Conservation (phyloP, 768 basidiomycete species). For the Gautieria morchelliformis region DNA sequence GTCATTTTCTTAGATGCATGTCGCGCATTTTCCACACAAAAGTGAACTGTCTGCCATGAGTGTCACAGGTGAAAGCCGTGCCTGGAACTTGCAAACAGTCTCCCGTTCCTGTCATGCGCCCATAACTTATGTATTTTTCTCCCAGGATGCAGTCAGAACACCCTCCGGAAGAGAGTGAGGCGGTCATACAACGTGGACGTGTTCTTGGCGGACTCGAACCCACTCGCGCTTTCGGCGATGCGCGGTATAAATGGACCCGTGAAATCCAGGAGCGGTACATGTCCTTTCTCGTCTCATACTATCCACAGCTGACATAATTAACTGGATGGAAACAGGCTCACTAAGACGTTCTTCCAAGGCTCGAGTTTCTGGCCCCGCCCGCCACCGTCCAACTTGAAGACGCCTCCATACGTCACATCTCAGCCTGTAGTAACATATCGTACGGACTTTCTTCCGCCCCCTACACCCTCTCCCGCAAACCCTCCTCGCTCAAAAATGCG, state of each 20-base stretch:
- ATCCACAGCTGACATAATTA: not conserved
- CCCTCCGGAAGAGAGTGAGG: conserved; percentile 59
- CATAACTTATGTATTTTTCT: not conserved
- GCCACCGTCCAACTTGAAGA: conserved; percentile 57
- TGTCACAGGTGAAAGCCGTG: not conserved
- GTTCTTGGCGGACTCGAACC: conserved; percentile 86
- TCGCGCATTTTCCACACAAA: not conserved
- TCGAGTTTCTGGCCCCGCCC: conserved; percentile 50
- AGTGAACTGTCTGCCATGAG: not conserved
- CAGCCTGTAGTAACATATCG: conserved; percentile 74
- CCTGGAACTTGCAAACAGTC: too few relatives aligned
- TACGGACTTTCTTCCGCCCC: conserved; percentile 37
- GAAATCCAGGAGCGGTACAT: conserved; percentile 63
- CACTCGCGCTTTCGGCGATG: conserved; percentile 79
- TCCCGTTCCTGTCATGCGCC: too few relatives aligned
- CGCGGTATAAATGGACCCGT: conserved; percentile 80
- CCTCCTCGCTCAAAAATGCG: conserved; percentile 29
- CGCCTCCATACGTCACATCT: conserved; percentile 89
- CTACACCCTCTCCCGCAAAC: conserved; percentile 10
- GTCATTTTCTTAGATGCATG: not conserved
- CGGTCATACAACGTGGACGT: conserved; percentile 72
- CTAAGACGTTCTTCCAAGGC: conserved; percentile 57
- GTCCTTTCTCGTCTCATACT: not conserved
- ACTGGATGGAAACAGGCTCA: conserved; percentile 32
- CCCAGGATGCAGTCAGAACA: conserved; percentile 73